These are phyloP conservation scores for Aspergillus sclerotiicarbonarius DNA, from an alignment of 495 filamentous ascomycete species.

Conservation along the genomic window DNA sequence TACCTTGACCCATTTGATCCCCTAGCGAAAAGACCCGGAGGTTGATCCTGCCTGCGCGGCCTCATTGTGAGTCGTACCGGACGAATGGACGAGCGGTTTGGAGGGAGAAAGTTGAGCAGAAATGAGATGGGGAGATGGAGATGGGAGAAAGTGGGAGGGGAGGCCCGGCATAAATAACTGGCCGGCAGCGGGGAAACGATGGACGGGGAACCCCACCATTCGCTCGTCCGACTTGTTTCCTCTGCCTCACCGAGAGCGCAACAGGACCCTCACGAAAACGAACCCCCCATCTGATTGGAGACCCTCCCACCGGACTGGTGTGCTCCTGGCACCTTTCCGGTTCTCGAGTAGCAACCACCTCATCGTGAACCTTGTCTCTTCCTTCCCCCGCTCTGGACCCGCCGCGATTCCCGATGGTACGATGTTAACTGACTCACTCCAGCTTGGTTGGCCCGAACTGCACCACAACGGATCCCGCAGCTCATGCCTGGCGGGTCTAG, in stretches of 20 bases:
- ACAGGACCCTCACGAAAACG: background rate
- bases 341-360: background rate
- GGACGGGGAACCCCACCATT: background rate
- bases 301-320: background rate
- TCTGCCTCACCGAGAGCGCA: background rate
- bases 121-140: slow-evolving; percentile 11
- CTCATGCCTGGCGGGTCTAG: background rate
- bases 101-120: slow-evolving; percentile 3
- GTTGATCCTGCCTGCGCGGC: slow-evolving; percentile 29
- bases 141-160: slow-evolving; percentile 15
- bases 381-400: slow-evolving; percentile 8
- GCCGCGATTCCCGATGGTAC: background rate
- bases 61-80: slow-evolving; percentile 44
- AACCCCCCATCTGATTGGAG: background rate
- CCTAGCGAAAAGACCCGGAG: slow-evolving; percentile 31
- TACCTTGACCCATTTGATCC: slow-evolving; percentile 54
- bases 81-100: slow-evolving; percentile 12
- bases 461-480: background rate
- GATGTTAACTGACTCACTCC: background rate
- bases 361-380: too few relatives aligned
- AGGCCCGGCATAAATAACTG: slow-evolving; percentile 2
- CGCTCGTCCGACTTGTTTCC: background rate
- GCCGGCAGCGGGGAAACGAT: slow-evolving; percentile 23
- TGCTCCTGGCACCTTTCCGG: background rate
- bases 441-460: background rate